Evolutionary conservation across 805 yeast genomes (phyloP).

Genomic region (Candida sphagnicola): DNA sequence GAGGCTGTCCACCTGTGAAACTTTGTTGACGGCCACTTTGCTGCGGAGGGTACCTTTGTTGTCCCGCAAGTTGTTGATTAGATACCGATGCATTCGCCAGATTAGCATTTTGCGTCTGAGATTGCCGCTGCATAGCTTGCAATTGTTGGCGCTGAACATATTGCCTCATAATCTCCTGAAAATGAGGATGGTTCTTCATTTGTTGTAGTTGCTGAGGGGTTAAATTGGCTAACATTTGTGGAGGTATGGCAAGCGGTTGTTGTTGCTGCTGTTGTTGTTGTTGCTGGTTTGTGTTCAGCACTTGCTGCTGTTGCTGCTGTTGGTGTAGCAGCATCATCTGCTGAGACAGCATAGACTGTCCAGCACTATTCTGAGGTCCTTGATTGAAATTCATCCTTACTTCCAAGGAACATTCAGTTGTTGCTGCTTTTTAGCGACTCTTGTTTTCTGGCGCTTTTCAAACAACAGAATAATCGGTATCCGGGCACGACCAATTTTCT

Average conservation of each 20-base stretch:
- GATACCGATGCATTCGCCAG: too few species aligned
- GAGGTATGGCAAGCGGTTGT: slow-evolving; percentile 14
- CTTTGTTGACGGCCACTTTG: slow-evolving; percentile 3
- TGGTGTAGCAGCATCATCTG: slow-evolving; percentile 2
- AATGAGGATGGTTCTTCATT: slow-evolving; percentile 39
- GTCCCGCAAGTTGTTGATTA: slow-evolving; percentile 7
- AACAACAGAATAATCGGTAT: not conserved
- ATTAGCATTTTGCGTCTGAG: slow-evolving; percentile 17
- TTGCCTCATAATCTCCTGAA: slow-evolving; percentile 36
- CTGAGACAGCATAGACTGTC: slow-evolving; percentile 5
- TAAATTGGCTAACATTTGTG: slow-evolving; percentile 25
- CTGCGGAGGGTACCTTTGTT: slow-evolving; percentile 4
- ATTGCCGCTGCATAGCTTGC: slow-evolving; percentile 35
- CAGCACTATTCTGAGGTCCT: slow-evolving; percentile 4
- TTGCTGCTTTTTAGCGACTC: too few species aligned
- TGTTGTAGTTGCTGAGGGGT: slow-evolving; percentile 42
- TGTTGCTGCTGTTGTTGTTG: slow-evolving; percentile 7
- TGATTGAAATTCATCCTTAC: slow-evolving; percentile 10
- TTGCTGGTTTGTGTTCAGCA: too few species aligned
- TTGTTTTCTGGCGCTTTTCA: too few species aligned
- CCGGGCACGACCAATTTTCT: too few species aligned
- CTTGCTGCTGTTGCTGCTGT: slow-evolving; percentile 7
- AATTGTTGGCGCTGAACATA: slow-evolving; percentile 39
- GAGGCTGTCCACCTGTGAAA: slow-evolving; percentile 3
- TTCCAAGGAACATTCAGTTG: too few species aligned